These are phyloP conservation scores for Pilatotrama ljubarskyi DNA, from an alignment of 768 basidiomycete genomes.

Conservation along the genomic window DNA sequence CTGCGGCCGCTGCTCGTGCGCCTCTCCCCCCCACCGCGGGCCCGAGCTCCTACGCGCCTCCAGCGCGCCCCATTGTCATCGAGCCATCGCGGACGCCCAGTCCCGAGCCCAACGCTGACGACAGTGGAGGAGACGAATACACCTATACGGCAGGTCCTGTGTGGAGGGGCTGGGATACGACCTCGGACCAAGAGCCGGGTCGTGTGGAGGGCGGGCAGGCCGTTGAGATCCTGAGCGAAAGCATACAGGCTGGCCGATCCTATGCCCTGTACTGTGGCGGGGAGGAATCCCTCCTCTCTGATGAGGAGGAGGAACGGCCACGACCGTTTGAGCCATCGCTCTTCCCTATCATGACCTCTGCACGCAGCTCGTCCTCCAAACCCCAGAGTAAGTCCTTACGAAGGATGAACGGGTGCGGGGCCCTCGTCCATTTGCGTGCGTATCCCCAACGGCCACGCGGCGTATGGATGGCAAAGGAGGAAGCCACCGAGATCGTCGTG, in stretches of 20 bases:
- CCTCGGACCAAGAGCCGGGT: not conserved
- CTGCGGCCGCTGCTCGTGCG: slow-evolving; percentile 23
- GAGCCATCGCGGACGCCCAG: slow-evolving; percentile 17
- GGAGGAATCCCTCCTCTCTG: slow-evolving; percentile 10
- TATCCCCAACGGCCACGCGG: slow-evolving; percentile 50
- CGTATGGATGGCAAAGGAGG: slow-evolving; percentile 59
- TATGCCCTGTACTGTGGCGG: slow-evolving; percentile 24
- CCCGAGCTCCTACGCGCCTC: slow-evolving; percentile 8
- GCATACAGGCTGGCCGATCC: slow-evolving; percentile 19
- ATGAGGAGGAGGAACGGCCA: slow-evolving; percentile 18
- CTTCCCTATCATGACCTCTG: slow-evolving; percentile 29
- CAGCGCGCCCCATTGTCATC: slow-evolving; percentile 17
- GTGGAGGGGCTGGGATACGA: slow-evolving; percentile 21
- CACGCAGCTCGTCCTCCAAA: slow-evolving; percentile 20
- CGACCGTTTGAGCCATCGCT: slow-evolving; percentile 36
- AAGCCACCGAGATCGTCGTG: slow-evolving; percentile 55
- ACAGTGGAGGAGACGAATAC: slow-evolving; percentile 22
- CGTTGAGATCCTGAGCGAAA: slow-evolving; percentile 21
- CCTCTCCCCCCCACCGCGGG: slow-evolving; percentile 5
- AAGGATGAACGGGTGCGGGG: slow-evolving; percentile 61
- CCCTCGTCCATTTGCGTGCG: slow-evolving; percentile 57
- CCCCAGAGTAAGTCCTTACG: slow-evolving; percentile 23
- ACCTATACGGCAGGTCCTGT: slow-evolving; percentile 17
- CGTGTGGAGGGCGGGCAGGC: slow-evolving; percentile 16
- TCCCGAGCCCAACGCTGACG: slow-evolving; percentile 13